Base-by-base conservation (phyloP, 192 early-diverging fungal genomes). In the Dissophora ornata region DNA sequence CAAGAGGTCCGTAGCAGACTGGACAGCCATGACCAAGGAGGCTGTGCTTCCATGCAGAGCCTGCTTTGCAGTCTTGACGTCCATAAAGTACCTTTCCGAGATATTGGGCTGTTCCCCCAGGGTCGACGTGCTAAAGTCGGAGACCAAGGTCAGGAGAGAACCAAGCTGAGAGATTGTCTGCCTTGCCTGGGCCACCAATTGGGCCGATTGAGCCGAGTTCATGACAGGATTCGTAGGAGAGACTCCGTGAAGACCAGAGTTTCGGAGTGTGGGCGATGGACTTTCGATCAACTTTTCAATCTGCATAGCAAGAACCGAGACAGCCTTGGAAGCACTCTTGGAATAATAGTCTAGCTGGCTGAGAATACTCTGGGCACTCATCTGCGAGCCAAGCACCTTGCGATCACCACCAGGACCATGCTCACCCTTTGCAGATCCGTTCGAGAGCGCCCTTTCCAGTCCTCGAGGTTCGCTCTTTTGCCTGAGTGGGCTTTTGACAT, bases 1-100 rank as follows among this genome's bases (percentile, higher is more conserved):
- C 55, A 87, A 86, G 21, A 81, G 82, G 59, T 88, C 87, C 9
- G 88, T 83, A 3, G 84, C 84, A 15, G 85, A 82, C 38, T 85
- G 81, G 9, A 88, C 69, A 21, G 80, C 74, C 42, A 88, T 89
- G 44, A 90, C 85, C 15, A 93, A 69, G 16, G 81, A 83, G 2
- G 90, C 83, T 13, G 90, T 81, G 38, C 79, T 83, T 52, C 90
- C 84, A 82, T 88, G 89, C 26, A 93, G 78, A 10, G 81, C 62
- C 52, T 89, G 84, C 52, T 90, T 88, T 26, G 86, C 82, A 30
- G 80, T 67, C 59, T 88, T 88, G 78, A 93, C 85, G 28, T 75
- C 71, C 2, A 57, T 9, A 75, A 67, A 67, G 42, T 42, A 59
- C 16, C 40, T 60, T 24, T 92, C 81, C 13, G 77, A 62, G 9